Conservation (phyloP, 441 rosid genomes). For the Eugenia klotzschiana region DNA sequence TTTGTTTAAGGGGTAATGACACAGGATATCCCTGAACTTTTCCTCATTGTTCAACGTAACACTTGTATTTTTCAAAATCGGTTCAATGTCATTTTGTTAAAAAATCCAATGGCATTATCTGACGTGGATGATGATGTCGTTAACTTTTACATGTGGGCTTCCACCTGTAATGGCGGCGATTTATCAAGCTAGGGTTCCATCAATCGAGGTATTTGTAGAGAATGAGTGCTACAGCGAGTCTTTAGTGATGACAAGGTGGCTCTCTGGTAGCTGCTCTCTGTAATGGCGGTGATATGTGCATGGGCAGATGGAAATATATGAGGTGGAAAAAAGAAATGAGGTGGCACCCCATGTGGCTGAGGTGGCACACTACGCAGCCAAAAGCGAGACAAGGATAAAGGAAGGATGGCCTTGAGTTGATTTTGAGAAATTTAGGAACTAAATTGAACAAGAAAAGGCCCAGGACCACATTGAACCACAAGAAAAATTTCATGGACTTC, state of each 20-base stretch:
- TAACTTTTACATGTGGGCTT: no score
- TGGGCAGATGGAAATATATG: not conserved
- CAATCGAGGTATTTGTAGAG: not conserved
- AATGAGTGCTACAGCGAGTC: not conserved
- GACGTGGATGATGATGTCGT: no score
- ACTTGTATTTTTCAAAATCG: not conserved
- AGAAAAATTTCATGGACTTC: not conserved
- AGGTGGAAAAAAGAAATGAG: not conserved
- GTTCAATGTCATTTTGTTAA: not conserved
- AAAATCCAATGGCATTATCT: not conserved
- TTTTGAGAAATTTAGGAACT: not conserved
- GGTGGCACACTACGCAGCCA: not conserved
- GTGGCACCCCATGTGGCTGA: not conserved
- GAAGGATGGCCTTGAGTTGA: not conserved
- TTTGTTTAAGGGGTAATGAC: not conserved
- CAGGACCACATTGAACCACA: not conserved
- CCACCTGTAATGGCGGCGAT: no score
- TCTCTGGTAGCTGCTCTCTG: not conserved
- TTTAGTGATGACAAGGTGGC: not conserved
- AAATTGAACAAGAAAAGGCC: not conserved
- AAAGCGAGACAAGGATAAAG: not conserved
- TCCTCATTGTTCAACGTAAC: not conserved
- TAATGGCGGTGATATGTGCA: not conserved
- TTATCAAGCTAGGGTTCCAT: not conserved
- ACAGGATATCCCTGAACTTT: not conserved